Base-by-base conservation (phyloP, 768 basidiomycete genomes). In the Tylopilus plumbeoviolaceoides region DNA sequence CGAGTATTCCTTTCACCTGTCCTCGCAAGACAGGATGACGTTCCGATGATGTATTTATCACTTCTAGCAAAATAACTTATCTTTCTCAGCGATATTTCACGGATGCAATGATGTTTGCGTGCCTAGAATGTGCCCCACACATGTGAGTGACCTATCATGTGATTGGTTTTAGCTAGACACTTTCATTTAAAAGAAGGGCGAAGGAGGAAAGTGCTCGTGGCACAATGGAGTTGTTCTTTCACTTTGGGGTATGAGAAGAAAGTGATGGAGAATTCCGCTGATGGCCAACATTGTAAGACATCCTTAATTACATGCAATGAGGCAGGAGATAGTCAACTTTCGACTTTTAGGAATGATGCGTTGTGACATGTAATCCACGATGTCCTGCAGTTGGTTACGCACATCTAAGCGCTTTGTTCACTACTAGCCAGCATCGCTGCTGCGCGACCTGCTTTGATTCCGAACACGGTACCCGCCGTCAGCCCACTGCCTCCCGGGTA, bases 401-500 rank as follows among this genome's bases (percentile, higher is more conserved):
- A 23, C 5, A 23, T 43, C 36, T 53, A 51, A 17, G 38, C 14
- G 28, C 14, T 3, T 10, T 35, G 33, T 17, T 33, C 23, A 23
- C 45, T 35, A 31, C 45, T 31, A 36, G 57, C 54, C 21, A 61
- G 36, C 27, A 43, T 61, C 33, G 75, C 81, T 15, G 79, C 82
- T 52, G 69, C 69, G 25, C 58, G 53, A 8, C 83, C 84, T 27
- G 82, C 81, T 54, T 75, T 78, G 39, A 77, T 72, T 11, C 83
- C 84, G 63, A 87, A 85, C 12, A 86, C 84, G 0, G 83, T 82
- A 0, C 82, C 83, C 5, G 79, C 79, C 14, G 78, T 85, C 53
- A 86, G 59, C 18, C 84, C 85, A 59, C 82, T 84, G 15, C 84
- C 84, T 4, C 85, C 84, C 0, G 86, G 86, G 61, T 87, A 88